phyloP scores from a whole-genome alignment of 2,329 filamentous ascomycete species.

The Dactylellina cionopaga region DNA sequence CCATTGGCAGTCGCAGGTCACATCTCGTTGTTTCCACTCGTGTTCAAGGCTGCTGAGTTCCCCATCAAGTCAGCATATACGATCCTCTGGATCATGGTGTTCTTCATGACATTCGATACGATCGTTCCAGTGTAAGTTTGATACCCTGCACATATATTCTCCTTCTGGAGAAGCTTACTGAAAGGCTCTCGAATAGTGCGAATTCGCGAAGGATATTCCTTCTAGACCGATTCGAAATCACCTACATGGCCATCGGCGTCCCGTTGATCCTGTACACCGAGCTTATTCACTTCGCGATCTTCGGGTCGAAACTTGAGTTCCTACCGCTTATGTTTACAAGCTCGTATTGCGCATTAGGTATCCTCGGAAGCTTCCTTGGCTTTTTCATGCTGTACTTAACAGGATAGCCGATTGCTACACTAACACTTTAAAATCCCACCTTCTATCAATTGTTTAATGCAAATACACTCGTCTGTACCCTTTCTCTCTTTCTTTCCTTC shows the following conservation, averaged over 20 bases:
- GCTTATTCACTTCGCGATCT: constrained; percentile 81
- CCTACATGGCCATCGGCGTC: constrained; percentile 90
- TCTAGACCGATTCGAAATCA: constrained; percentile 85
- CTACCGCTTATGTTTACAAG: constrained; percentile 97
- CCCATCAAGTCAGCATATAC: constrained; percentile 95
- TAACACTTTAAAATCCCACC: background rate
- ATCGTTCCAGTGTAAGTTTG: constrained; percentile 82
- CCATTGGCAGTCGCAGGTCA: constrained; percentile 92
- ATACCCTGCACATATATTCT: no score
- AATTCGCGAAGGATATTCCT: constrained; percentile 81
- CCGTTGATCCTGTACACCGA: constrained; percentile 91
- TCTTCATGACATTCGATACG: constrained; percentile 85
- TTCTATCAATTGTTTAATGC: background rate
- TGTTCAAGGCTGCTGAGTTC: constrained; percentile 92
- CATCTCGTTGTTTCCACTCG: constrained; percentile 90
- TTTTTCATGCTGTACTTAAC: constrained; percentile 92
- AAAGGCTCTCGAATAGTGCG: constrained; percentile 10
- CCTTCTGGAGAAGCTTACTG: background rate
- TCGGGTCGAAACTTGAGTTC: constrained; percentile 85
- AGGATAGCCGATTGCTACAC: background rate
- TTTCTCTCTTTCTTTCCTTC: no score
- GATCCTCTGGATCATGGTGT: constrained; percentile 86
- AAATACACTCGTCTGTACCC: no score
- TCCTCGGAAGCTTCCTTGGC: constrained; percentile 93
- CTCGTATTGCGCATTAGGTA: constrained; percentile 91